Evolutionary conservation across 352 stramenopile genomes (phyloP).

Genomic region (Phytophthora pluvialis): DNA sequence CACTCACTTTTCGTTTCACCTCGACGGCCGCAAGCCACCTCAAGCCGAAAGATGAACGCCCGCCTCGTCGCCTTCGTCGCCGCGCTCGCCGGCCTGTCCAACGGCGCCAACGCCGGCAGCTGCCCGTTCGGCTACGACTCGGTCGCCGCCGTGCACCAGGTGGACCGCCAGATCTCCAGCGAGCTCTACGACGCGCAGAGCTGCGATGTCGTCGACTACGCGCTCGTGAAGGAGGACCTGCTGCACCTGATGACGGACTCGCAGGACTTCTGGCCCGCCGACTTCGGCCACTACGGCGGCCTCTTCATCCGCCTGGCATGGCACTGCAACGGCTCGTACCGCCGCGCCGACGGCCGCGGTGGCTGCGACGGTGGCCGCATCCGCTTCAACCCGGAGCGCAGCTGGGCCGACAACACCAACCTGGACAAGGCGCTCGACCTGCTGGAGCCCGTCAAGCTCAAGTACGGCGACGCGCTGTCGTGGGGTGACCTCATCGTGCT

Average conservation of each 20-base stretch:
- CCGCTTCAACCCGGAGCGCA: constrained; percentile 53
- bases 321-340: constrained; percentile 65
- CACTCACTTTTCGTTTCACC: constrained; percentile 28
- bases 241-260: constrained; percentile 72
- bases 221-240: constrained; percentile 76
- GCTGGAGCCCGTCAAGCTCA: constrained; percentile 66
- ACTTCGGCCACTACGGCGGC: constrained; percentile 89
- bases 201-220: constrained; percentile 50
- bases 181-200: constrained; percentile 38
- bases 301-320: constrained; percentile 86
- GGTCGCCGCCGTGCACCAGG: constrained; percentile 27
- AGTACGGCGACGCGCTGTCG: constrained; percentile 71
- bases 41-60: constrained; percentile 44
- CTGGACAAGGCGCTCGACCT: constrained; percentile 67
- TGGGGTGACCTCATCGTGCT: constrained; percentile 96
- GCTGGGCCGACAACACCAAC: constrained; percentile 62
- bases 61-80: constrained; percentile 41
- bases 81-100: constrained; percentile 31
- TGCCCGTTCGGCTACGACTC: constrained; percentile 52
- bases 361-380: constrained; percentile 38
- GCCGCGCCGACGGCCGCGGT: constrained; percentile 41
- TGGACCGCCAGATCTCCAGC: constrained; percentile 40
- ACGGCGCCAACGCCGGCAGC: constrained; percentile 22
- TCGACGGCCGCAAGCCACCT: constrained; percentile 14
- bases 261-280: constrained; percentile 85